Percentiles rank a stretch among this genome's conserved stretches.
Evolutionary conservation across 2,329 filamentous ascomycete species (phyloP).

Genomic region (Thermomyces lanuginosus): DNA sequence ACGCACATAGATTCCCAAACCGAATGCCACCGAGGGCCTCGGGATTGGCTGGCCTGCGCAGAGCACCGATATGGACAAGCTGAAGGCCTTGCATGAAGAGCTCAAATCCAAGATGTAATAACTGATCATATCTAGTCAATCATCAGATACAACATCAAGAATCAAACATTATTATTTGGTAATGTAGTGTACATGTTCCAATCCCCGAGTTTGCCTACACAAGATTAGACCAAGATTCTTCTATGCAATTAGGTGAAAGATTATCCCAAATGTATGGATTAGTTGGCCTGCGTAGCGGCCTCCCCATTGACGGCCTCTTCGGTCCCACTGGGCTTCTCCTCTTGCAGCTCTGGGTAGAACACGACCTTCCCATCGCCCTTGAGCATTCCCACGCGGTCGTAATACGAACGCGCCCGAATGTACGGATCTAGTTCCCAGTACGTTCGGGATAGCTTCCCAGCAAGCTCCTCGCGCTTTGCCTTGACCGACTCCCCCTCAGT

Average conservation of each 20-base stretch:
- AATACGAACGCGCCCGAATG: constrained; percentile 63
- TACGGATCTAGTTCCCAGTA: constrained; percentile 91
- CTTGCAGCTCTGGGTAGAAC: constrained; percentile 42
- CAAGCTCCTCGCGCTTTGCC: constrained; percentile 44
- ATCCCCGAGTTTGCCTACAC: too few relatives aligned
- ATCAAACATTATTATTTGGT: too few relatives aligned
- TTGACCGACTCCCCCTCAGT: constrained; percentile 36
- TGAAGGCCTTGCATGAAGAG: constrained; percentile 66
- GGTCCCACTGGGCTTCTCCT: neutral
- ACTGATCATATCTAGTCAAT: too few relatives aligned
- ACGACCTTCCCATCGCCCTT: constrained; percentile 49
- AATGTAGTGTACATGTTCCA: too few relatives aligned
- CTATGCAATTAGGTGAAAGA: neutral
- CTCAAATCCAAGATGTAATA: constrained; percentile 75
- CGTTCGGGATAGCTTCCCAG: constrained; percentile 48
- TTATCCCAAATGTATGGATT: neutral
- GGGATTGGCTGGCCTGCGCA: constrained; percentile 65
- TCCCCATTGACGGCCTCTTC: neutral
- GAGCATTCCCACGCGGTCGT: constrained; percentile 66
- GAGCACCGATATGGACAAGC: constrained; percentile 59
- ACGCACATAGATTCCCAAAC: constrained; percentile 69
- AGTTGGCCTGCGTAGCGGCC: neutral
- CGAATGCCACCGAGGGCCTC: constrained; percentile 65
- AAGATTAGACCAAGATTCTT: too few relatives aligned
- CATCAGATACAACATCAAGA: too few relatives aligned